These are phyloP conservation scores for Cryphonectria radicalis DNA, from an alignment of 2,329 filamentous ascomycete species.

Conservation along the genomic window DNA sequence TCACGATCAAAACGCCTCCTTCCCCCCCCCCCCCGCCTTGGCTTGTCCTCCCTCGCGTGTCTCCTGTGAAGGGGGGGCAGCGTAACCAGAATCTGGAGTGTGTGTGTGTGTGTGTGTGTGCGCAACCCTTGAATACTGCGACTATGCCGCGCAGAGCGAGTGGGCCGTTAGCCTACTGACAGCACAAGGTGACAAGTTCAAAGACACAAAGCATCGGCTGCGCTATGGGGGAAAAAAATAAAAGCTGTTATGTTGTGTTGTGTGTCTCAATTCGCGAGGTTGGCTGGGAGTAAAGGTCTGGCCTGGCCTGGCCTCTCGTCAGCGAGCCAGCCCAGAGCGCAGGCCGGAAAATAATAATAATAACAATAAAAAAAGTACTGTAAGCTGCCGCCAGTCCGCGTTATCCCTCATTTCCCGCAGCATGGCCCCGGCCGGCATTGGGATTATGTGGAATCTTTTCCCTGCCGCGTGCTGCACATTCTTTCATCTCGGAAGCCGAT, in stretches of 20 bases:
- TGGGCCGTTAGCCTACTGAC: not conserved
- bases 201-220: not conserved
- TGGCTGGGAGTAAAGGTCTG: not conserved
- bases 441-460: not conserved
- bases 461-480: not conserved
- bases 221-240: not conserved
- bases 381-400: not conserved
- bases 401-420: not conserved
- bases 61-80: not conserved
- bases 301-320: constrained; percentile 4
- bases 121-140: not conserved
- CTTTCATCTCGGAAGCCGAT: not conserved
- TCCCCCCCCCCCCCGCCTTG: not conserved
- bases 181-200: not conserved
- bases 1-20: constrained; percentile 3
- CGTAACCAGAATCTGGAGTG: not conserved
- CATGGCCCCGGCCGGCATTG: not conserved
- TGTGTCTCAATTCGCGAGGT: constrained; percentile 8
- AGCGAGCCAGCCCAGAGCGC: not conserved
- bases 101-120: no score
- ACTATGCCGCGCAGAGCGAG: not conserved
- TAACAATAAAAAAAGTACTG: not conserved
- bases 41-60: constrained; percentile 3
- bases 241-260: not conserved
- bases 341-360: not conserved